Conservation (phyloP, 2,329 filamentous ascomycete genomes). For the Arthrobotrys sinensis region DNA sequence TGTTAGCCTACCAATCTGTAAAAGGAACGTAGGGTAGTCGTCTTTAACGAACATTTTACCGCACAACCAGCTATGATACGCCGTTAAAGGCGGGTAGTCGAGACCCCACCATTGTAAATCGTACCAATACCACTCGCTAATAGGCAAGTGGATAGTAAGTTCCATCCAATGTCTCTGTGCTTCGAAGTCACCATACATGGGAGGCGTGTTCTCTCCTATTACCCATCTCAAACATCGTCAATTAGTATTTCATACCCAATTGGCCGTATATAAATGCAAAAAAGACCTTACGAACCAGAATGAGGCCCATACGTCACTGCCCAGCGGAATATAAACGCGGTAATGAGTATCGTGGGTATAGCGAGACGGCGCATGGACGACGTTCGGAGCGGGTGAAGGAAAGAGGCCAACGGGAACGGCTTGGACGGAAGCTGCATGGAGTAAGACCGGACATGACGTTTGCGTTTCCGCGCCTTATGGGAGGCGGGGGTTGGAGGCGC, state of each 20-base stretch:
- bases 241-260: constrained; percentile 48
- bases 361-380: constrained; percentile 91
- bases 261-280: not conserved
- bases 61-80: constrained; percentile 97
- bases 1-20: not conserved
- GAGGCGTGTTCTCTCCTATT: constrained; percentile 73
- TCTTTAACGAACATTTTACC: constrained; percentile 78
- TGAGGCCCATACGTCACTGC: constrained; percentile 93
- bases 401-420: constrained; percentile 90
- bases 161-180: constrained; percentile 99
- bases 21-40: not conserved
- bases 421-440: constrained; percentile 72
- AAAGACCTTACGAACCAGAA: constrained; percentile 76
- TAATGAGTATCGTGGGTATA: constrained; percentile 88
- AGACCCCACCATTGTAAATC: constrained; percentile 97
- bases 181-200: constrained; percentile 97
- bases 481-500: constrained; percentile 37
- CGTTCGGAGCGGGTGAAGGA: constrained; percentile 90
- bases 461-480: constrained; percentile 58
- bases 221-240: not conserved
- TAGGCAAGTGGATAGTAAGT: constrained; percentile 86
- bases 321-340: constrained; percentile 92
- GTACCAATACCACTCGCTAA: constrained; percentile 98
- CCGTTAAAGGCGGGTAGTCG: constrained; percentile 96
- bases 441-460: constrained; percentile 63